These are phyloP conservation scores for Lentinula lateritia DNA, from an alignment of 768 basidiomycete species.

Conservation along the genomic window DNA sequence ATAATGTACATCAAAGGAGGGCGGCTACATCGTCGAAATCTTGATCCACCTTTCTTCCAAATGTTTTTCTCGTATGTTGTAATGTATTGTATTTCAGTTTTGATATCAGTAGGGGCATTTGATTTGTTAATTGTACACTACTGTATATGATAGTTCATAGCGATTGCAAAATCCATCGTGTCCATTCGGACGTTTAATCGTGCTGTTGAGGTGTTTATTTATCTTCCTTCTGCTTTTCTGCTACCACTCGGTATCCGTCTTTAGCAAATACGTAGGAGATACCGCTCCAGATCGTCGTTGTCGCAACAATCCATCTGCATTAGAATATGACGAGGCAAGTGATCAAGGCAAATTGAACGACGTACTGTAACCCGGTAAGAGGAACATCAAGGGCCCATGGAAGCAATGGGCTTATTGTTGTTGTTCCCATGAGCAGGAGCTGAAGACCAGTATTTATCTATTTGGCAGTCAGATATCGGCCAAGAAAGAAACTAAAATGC, in stretches of 20 bases:
- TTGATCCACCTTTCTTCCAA: background rate
- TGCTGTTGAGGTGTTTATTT: slow-evolving; percentile 17
- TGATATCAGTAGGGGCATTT: background rate
- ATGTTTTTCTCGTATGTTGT: background rate
- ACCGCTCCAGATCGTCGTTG: slow-evolving; percentile 91
- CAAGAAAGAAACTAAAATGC: background rate
- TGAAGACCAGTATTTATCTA: slow-evolving; percentile 93
- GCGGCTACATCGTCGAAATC: slow-evolving; percentile 16
- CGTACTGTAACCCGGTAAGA: slow-evolving; percentile 73
- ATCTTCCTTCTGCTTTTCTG: slow-evolving; percentile 18
- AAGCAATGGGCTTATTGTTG: slow-evolving; percentile 79
- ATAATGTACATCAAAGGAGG: slow-evolving; percentile 62
- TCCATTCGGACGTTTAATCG: background rate
- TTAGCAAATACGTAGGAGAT: slow-evolving; percentile 75
- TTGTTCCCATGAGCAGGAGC: slow-evolving; percentile 83
- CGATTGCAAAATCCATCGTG: background rate
- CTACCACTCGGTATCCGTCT: slow-evolving; percentile 62
- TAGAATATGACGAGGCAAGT: slow-evolving; percentile 2
- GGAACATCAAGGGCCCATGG: slow-evolving; percentile 50
- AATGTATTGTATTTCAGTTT: background rate
- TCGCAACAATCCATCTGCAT: slow-evolving; percentile 76
- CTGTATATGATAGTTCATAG: background rate
- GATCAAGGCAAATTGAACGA: slow-evolving; percentile 11
- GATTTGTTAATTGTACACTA: background rate
- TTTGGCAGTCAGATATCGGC: background rate